Conservation (phyloP, 1,139 yeast species). For the Zygoascus sp. region DNA sequence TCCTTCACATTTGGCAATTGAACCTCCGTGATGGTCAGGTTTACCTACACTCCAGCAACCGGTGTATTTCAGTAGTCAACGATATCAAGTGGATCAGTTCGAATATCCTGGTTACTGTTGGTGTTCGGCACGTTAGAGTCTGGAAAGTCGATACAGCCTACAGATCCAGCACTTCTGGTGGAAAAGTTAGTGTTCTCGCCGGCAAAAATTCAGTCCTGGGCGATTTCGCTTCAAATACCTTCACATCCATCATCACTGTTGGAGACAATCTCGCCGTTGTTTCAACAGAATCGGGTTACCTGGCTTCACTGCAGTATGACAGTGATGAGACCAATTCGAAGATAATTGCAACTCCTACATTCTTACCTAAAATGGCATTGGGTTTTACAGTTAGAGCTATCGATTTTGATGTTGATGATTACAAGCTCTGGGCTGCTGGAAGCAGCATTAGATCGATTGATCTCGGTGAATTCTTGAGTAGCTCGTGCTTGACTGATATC, state of each 20-base stretch:
- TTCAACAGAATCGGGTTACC: conserved; percentile 42
- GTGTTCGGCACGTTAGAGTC: conserved; percentile 54
- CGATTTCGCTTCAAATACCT: conserved; percentile 44
- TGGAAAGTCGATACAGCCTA: conserved; percentile 45
- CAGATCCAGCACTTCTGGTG: conserved; percentile 5
- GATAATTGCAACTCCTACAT: conserved; percentile 3
- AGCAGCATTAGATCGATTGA: not conserved
- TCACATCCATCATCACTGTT: conserved; percentile 39
- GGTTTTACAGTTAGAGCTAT: conserved; percentile 1
- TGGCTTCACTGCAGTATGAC: conserved; percentile 30
- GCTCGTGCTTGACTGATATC: no score
- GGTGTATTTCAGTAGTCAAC: conserved; percentile 55
- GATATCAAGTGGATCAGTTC: conserved; percentile 55
- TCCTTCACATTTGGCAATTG: conserved; percentile 54
- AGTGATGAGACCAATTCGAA: conserved; percentile 11
- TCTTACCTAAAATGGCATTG: conserved; percentile 3
- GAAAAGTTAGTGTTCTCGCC: conserved; percentile 39
- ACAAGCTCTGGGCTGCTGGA: conserved; percentile 5
- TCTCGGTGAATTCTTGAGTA: not conserved
- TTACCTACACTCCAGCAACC: conserved; percentile 45
- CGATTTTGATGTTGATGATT: not conserved
- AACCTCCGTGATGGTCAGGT: conserved; percentile 25
- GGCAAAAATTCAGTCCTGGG: conserved; percentile 61
- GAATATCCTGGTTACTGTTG: conserved; percentile 46
- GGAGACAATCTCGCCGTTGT: conserved; percentile 35